Evolutionary conservation across 164 flowering plant genomes (phyloP).

Genomic region (Macadamia tetraphylla): DNA sequence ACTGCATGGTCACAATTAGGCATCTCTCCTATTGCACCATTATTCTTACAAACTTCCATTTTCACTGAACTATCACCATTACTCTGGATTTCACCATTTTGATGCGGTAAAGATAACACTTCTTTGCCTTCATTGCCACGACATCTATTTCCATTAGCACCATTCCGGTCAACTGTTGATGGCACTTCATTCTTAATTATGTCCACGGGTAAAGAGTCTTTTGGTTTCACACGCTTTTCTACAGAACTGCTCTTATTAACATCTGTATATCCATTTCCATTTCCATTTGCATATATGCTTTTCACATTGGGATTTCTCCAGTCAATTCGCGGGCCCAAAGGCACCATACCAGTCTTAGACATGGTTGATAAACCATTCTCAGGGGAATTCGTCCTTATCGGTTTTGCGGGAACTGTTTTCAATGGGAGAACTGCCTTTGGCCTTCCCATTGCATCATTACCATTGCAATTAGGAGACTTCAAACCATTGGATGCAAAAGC

Average conservation of each 20-base stretch:
- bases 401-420: conserved; percentile 26
- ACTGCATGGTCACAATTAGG: conserved; percentile 16
- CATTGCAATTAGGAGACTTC: conserved; percentile 40
- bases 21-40: conserved; percentile 18
- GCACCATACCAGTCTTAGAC: conserved; percentile 36
- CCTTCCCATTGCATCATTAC: conserved; percentile 25
- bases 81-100: conserved; percentile 22
- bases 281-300: conserved; percentile 31
- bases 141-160: conserved; percentile 17
- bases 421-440: conserved; percentile 19
- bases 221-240: conserved; percentile 22
- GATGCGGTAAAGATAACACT: conserved; percentile 17
- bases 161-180: conserved; percentile 15
- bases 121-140: conserved; percentile 12
- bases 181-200: conserved; percentile 17
- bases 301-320: conserved; percentile 27
- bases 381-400: conserved; percentile 19
- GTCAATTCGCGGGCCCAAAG: conserved; percentile 27
- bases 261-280: conserved; percentile 35
- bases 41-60: conserved; percentile 15
- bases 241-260: conserved; percentile 21
- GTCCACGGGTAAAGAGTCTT: conserved; percentile 13
- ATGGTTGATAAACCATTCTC: conserved; percentile 16
- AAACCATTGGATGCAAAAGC: conserved; percentile 38
- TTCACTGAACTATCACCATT: conserved; percentile 10